Base-by-base conservation (phyloP, 148 eudicot genomes). In the Camellia sinensis region DNA sequence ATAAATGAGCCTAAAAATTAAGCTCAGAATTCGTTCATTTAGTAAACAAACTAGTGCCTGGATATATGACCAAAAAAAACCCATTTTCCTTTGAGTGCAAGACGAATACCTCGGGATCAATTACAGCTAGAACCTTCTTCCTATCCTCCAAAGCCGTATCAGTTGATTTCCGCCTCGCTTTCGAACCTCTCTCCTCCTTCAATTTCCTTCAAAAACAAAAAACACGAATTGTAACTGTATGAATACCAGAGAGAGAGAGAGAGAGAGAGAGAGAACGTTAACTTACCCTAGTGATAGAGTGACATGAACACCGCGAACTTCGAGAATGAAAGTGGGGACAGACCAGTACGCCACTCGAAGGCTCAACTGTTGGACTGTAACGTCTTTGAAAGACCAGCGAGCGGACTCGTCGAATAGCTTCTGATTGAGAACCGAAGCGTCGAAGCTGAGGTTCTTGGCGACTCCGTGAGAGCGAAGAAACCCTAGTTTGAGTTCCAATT, bases 31-130 rank as follows among this genome's bases (percentile, higher is more conserved):
- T 29, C 37, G 37, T 29, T 29, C 37, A 29, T 29, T 29, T 29
- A 29, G 37, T 29, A 29, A 29, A 29, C 37, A 29, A 29, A 29
- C 37, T 29, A 18, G 65, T 0, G 19, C 67, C 74, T 9, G 11
- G 19, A 19, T 48, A 62, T 15, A 77, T 29, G 14, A 6, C n/a
- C 37, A 29, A 29, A 29, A 45, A 64, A 76, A 19, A 29, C n/a
- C 18, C 52, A 4, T 19, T 50, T 74, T 53, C 3, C 57, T 21
- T 4, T 46, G 43, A 46, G 44, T 50, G 22, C 1, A 48, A 54
- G 21, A 75, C 56, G n/a, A 59, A 22, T 90, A 92, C 99, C 95
- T 89, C 89, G 37, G 93, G 92, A 80, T 96, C 98, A 83, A 94
- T 85, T 82, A 83, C 89, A 45, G 91, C 80, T 21, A 96, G 71